These are phyloP conservation scores for Torulaspora gathmanii DNA, from an alignment of 805 yeast genomes.

Conservation along the genomic window DNA sequence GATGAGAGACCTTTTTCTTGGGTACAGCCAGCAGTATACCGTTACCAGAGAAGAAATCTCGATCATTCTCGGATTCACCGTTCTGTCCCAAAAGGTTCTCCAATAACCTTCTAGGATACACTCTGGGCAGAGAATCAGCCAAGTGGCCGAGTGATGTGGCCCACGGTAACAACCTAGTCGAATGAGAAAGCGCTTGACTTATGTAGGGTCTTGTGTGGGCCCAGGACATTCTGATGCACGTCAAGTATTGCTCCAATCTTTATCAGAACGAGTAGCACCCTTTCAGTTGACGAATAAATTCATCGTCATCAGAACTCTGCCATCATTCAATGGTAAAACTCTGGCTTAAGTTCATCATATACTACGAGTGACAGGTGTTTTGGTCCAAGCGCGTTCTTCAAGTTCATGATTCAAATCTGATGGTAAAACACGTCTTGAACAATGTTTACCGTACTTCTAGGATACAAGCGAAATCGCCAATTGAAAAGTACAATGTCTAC, in stretches of 20 bases:
- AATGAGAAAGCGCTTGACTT: neutral
- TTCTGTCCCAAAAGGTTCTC: constrained; percentile 6
- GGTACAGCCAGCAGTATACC: constrained; percentile 89
- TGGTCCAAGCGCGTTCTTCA: neutral
- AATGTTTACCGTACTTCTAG: neutral
- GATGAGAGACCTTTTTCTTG: constrained; percentile 85
- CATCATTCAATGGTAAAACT: neutral
- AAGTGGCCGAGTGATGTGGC: constrained; percentile 1
- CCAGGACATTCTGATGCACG: neutral
- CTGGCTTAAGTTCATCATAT: neutral
- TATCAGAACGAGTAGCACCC: too few species aligned
- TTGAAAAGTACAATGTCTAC: constrained; percentile 9
- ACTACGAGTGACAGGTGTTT: neutral
- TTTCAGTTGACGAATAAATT: too few species aligned
- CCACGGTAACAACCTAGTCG: constrained; percentile 5
- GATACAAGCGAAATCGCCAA: neutral
- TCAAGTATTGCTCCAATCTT: too few species aligned
- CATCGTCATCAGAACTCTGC: neutral
- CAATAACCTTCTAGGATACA: constrained; percentile 6
- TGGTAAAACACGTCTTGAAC: neutral
- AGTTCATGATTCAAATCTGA: neutral
- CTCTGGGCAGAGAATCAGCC: constrained; percentile 6
- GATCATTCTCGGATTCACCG: constrained; percentile 3
- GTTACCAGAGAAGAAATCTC: constrained; percentile 47
- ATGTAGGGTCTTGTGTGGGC: neutral